Conservation (phyloP, 371 early-diverging fungal genomes). For the Paraphysoderma sedebokerense region DNA sequence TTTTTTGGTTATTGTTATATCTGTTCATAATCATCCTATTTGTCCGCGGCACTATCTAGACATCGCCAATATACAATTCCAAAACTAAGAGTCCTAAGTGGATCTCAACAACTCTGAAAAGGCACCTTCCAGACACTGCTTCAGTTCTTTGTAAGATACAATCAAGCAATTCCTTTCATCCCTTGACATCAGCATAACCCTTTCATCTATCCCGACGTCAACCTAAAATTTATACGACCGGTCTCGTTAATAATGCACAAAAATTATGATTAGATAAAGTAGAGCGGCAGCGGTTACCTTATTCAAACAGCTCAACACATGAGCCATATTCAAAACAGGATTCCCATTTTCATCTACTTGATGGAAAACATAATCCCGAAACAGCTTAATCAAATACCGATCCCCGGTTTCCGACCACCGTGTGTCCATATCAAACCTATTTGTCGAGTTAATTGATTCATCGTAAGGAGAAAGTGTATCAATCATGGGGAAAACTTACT, state of each 20-base stretch:
- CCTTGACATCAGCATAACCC: conserved; percentile 73
- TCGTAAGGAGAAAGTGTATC: background rate
- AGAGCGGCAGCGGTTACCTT: conserved; percentile 38
- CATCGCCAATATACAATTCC: background rate
- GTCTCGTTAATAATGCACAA: background rate
- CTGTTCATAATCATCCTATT: background rate
- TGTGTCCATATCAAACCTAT: conserved; percentile 65
- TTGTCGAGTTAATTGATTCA: background rate
- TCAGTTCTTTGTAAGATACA: conserved; percentile 77
- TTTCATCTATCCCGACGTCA: conserved; percentile 83
- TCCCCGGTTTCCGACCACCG: conserved; percentile 95
- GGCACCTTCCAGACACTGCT: conserved; percentile 62
- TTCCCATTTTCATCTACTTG: conserved; percentile 74
- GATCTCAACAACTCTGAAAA: conserved; percentile 45
- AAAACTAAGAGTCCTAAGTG: conserved; percentile 4
- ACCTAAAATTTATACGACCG: conserved; percentile 30
- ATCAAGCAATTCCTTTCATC: conserved; percentile 89
- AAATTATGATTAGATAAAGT: background rate
- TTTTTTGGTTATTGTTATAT: background rate
- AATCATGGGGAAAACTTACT: conserved; percentile 26
- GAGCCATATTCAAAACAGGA: conserved; percentile 76
- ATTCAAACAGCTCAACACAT: conserved; percentile 83
- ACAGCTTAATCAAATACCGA: conserved; percentile 81
- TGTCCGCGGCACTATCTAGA: background rate
- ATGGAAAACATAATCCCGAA: conserved; percentile 92